A percentile compares a stretch with the other conserved stretches of the same genome.
These are phyloP conservation scores for Lumnitzera littorea DNA, from an alignment of 345 rosid genomes.

Conservation along the genomic window DNA sequence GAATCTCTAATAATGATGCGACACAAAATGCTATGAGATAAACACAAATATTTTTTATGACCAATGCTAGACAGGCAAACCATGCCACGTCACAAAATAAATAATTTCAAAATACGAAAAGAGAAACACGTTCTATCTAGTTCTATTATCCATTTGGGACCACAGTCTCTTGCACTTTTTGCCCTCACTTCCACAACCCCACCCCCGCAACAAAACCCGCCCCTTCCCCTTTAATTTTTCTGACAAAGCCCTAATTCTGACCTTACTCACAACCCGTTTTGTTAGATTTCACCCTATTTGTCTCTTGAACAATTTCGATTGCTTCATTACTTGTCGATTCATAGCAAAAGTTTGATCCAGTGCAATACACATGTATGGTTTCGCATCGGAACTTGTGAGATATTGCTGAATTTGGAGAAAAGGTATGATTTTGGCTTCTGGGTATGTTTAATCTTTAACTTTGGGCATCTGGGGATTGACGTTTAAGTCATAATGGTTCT, in stretches of 20 bases:
- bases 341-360: background rate
- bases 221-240: background rate
- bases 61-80: background rate
- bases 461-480: constrained; percentile 1
- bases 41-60: no score
- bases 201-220: constrained; percentile 1
- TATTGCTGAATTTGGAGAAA: background rate
- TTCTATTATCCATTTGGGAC: constrained; percentile 5
- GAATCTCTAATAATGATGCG: no score
- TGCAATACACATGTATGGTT: background rate
- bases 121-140: background rate
- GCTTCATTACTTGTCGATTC: background rate
- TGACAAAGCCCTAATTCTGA: constrained; percentile 8
- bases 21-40: no score
- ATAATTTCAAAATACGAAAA: background rate
- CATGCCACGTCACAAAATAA: background rate
- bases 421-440: constrained; percentile 2
- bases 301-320: background rate
- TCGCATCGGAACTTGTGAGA: background rate
- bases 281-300: background rate
- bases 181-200: background rate
- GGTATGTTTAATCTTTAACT: constrained; percentile 2
- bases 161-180: constrained; percentile 7
- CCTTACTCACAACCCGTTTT: background rate
- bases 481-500: no score